Base-by-base conservation (phyloP, 768 basidiomycete species). In the Megacollybia marginata region DNA sequence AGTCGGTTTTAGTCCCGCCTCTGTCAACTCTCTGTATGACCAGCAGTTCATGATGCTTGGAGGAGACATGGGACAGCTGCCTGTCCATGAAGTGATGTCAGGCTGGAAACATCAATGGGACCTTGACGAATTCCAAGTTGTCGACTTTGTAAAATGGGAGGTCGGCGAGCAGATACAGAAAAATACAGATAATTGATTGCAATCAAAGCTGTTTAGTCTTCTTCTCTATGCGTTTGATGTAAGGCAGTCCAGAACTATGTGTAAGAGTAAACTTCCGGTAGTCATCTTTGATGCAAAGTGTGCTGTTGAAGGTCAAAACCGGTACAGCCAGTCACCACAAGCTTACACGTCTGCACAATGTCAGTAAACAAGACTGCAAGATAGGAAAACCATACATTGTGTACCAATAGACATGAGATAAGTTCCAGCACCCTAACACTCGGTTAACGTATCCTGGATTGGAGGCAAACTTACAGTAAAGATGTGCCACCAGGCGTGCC, bases 401-500 rank as follows among this genome's bases (percentile, higher is more conserved):
- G 75, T 72, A 5, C 75, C 76, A 50, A 71, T 69, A 50, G 71
- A 75, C 69, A 75, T 78, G 52, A 69, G 71, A 57, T 79, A 76
- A 1, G 72, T 70, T 46, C 77, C 79, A 44, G 68, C 64, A 13
- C 75, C 78, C 75, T 76, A 36, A 16, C 35, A 32, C 48, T 50
- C 18, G 23, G 45, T 46, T 15, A 12, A 42, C 7, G 8, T 32
- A 20, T 20, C 28, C 20, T 47, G 20, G 47, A 10, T 48, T 9
- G 52, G 18, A 47, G 18, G 35, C 8, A 46, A 44, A 54, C 76
- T 55, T 52, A 80, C 82, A 12, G 83, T 84, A 13, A 86, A 64
- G 31, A 85, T 56, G 64, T 86, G 85, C 83, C 83, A 87, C 83
- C 83, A 86, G 10, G 83, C 77, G 56, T 87, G 85, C 10, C 83